Evolutionary conservation across 768 basidiomycete genomes (phyloP).

Genomic region (Termitomyces sp.): DNA sequence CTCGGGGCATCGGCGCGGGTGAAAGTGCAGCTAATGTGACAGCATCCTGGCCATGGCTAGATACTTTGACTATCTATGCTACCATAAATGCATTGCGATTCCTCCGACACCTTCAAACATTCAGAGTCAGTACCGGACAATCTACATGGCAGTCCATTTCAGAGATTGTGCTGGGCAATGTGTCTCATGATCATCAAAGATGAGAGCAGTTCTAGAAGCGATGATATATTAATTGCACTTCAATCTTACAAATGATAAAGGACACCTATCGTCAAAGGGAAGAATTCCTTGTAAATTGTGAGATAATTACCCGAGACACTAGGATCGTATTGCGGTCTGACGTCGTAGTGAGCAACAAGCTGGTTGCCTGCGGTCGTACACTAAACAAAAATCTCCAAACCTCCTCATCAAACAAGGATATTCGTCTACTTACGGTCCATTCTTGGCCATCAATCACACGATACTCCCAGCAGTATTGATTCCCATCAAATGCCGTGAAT

Average conservation of each 20-base stretch:
- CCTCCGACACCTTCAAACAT: neutral
- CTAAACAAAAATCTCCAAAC: neutral
- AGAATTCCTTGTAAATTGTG: constrained; percentile 10
- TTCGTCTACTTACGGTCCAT: neutral
- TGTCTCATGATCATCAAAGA: constrained; percentile 2
- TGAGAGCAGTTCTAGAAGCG: neutral
- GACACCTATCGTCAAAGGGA: constrained; percentile 7
- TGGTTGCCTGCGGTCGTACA: constrained; percentile 4
- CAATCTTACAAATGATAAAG: neutral
- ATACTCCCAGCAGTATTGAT: neutral
- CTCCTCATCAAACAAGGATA: neutral
- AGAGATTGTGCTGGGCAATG: neutral
- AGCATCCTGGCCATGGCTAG: too few relatives aligned
- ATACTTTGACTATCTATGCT: too few relatives aligned
- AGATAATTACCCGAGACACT: constrained; percentile 10
- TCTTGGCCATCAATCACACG: neutral
- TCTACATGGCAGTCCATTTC: neutral
- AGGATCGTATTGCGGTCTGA: constrained; percentile 7
- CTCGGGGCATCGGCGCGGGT: too few relatives aligned
- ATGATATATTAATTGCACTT: neutral
- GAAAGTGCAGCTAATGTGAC: too few relatives aligned
- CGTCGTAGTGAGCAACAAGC: constrained; percentile 6
- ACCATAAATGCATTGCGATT: too few relatives aligned
- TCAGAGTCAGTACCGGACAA: neutral
- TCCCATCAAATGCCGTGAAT: neutral